phyloP scores from a whole-genome alignment of 2,329 filamentous ascomycete species.

The Dactylellina parvicollis region DNA sequence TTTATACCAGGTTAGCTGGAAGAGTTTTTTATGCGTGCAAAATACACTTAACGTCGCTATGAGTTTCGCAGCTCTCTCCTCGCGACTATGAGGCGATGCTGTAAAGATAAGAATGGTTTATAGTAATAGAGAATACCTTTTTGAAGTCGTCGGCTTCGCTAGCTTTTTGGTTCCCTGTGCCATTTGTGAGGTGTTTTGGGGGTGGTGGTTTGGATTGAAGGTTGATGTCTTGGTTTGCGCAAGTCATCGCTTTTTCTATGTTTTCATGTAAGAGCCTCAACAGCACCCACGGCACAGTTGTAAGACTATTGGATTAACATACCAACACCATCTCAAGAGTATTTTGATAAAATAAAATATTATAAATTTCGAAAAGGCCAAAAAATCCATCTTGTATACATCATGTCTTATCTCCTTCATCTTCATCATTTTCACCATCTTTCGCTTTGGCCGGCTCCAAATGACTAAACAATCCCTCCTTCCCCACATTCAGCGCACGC shows the following conservation, averaged over 20 bases:
- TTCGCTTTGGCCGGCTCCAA: constrained; percentile 59
- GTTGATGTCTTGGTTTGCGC: constrained; percentile 8
- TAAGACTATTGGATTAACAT: too few relatives aligned
- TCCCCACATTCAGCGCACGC: constrained; percentile 74
- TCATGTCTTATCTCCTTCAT: constrained; percentile 7
- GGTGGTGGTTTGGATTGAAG: constrained; percentile 16
- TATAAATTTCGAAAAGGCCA: background rate
- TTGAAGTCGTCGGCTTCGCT: constrained; percentile 54
- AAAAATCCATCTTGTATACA: background rate
- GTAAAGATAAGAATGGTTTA: background rate
- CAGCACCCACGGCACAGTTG: too few relatives aligned
- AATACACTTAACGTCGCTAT: constrained; percentile 57
- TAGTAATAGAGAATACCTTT: constrained; percentile 20
- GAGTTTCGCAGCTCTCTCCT: background rate
- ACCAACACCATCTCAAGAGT: background rate
- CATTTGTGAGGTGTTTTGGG: constrained; percentile 47
- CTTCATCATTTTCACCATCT: constrained; percentile 53
- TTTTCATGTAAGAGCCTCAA: constrained; percentile 12
- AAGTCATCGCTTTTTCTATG: too few relatives aligned
- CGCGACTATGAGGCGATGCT: background rate
- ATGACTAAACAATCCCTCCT: constrained; percentile 73
- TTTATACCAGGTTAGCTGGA: constrained; percentile 56
- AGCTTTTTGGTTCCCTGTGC: constrained; percentile 57
- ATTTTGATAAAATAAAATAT: background rate
- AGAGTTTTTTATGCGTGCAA: constrained; percentile 9